Percentiles rank a stretch among this genome's conserved stretches.
Evolutionary conservation across 2,329 filamentous ascomycete species (phyloP).

Genomic region (Chaetomiaceae sp.): DNA sequence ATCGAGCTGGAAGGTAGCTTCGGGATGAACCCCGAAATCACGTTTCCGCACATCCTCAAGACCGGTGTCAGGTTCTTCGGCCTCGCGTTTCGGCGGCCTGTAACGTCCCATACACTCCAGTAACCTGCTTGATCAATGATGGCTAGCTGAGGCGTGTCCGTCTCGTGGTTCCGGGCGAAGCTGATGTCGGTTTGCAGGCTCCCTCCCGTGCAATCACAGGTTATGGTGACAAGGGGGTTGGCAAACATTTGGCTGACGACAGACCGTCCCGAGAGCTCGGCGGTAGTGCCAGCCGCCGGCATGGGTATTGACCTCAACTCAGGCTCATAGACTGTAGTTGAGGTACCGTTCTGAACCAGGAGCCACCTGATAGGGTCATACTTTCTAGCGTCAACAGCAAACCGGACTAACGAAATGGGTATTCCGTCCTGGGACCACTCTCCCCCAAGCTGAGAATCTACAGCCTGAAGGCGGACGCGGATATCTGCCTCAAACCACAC

Average conservation of each 20-base stretch:
- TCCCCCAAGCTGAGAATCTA: constrained; percentile 38
- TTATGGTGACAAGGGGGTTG: constrained; percentile 50
- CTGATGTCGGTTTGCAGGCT: constrained; percentile 54
- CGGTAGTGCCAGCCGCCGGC: background rate
- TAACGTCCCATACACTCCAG: constrained; percentile 64
- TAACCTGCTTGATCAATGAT: constrained; percentile 58
- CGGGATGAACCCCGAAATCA: constrained; percentile 23
- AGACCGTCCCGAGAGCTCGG: constrained; percentile 13
- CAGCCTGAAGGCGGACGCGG: constrained; percentile 41
- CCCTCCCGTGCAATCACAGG: constrained; percentile 46
- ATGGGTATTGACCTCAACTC: constrained; percentile 34
- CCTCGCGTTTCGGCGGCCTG: constrained; percentile 31
- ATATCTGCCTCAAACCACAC: constrained; percentile 46
- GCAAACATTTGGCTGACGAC: constrained; percentile 39
- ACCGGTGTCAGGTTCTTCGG: constrained; percentile 31
- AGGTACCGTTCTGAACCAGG: constrained; percentile 46
- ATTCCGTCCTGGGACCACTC: constrained; percentile 50
- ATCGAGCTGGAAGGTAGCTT: constrained; percentile 9
- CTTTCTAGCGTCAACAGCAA: constrained; percentile 35
- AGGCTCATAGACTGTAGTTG: constrained; percentile 47
- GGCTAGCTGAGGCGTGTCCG: constrained; percentile 53
- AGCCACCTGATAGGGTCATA: constrained; percentile 43
- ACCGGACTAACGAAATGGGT: constrained; percentile 47
- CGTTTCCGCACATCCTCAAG: constrained; percentile 38
- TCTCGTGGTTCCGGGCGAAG: constrained; percentile 52